Conservation (phyloP, 371 early-diverging fungal genomes). For the Saksenaea oblongispora region DNA sequence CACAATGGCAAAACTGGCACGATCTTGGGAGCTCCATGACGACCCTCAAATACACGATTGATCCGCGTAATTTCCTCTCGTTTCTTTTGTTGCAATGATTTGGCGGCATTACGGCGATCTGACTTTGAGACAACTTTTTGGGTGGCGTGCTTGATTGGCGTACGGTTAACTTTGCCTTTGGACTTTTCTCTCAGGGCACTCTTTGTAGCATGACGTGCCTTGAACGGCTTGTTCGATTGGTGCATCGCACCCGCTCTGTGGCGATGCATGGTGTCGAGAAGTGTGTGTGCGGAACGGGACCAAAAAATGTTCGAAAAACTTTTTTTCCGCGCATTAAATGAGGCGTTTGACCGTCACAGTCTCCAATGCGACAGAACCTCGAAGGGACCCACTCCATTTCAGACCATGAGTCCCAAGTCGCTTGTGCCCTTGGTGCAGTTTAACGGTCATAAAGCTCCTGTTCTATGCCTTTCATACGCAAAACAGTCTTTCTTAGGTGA, state of each 20-base stretch:
- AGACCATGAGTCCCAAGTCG: not conserved
- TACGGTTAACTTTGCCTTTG: conserved; percentile 83
- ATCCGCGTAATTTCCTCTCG: conserved; percentile 67
- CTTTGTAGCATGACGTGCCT: conserved; percentile 87
- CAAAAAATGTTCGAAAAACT: not conserved
- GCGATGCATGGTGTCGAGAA: conserved; percentile 38
- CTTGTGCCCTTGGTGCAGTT: conserved; percentile 13
- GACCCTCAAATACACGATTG: conserved; percentile 82
- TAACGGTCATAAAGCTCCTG: conserved; percentile 17
- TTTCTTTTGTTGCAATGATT: conserved; percentile 81
- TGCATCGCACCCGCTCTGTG: conserved; percentile 75
- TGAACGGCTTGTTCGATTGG: conserved; percentile 95
- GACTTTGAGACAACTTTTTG: conserved; percentile 55
- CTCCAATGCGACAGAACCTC: not conserved
- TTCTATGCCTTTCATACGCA: conserved; percentile 14
- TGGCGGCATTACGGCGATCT: conserved; percentile 88
- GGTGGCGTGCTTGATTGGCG: conserved; percentile 53
- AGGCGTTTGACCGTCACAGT: not conserved
- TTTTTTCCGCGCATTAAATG: not conserved
- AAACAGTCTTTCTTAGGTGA: conserved; percentile 10
- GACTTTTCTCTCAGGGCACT: conserved; percentile 73
- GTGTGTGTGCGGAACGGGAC: not conserved
- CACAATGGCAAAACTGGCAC: conserved; percentile 81
- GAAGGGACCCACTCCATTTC: too few relatives aligned
- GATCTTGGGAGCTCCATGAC: conserved; percentile 84